Evolutionary conservation across 2,329 filamentous ascomycete genomes (phyloP), one percentile per base, ranked within the genome.

Genomic region (Penicillium sp.): DNA sequence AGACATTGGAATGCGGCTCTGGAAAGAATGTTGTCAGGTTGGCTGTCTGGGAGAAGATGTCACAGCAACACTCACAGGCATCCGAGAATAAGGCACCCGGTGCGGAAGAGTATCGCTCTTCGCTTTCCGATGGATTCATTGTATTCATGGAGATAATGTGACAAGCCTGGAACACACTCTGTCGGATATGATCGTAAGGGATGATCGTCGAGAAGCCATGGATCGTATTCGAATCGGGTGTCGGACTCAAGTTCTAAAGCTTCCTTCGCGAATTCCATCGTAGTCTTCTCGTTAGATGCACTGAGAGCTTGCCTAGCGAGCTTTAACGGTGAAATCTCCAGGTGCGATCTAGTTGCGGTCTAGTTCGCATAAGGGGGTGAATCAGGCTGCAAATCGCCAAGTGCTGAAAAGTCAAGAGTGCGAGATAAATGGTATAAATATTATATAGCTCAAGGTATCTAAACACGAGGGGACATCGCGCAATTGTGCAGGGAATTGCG

Each of bases 141-240:
- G 29, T 46, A 46, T 46, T 46, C 43, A 22, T 55, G 37, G 6
- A 70, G 22, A 20, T 64, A 63, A 4, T 53, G 18, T 1, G 53
- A 53, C 42, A 72, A 20, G 2, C 66, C 67, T 2, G 71, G 70
- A 48, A 66, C 63, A 55, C 69, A 72, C 20, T 66, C 61, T 4
- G 64, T 65, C 24, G 70, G 71, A 61, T 70, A 59, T 1, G 67
- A 68, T 18, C 71, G 70, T 9, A 72, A 66, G 8, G 70, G 70
- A 52, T 74, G 71, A 26, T 73, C 71, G 16, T 73, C 69, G 2
- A 72, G 55, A 18, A 74, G 48, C 58, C 65, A 66, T 32, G 56
- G 58, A 26, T 66, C 61, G 46, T 67, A 68, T 47, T 69, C 64
- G 38, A 61, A 56, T n/a, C 18, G 18, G 4, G 20, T 45, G 20